Conservation (phyloP, 768 basidiomycete genomes). For the Steccherinum ochraceum region DNA sequence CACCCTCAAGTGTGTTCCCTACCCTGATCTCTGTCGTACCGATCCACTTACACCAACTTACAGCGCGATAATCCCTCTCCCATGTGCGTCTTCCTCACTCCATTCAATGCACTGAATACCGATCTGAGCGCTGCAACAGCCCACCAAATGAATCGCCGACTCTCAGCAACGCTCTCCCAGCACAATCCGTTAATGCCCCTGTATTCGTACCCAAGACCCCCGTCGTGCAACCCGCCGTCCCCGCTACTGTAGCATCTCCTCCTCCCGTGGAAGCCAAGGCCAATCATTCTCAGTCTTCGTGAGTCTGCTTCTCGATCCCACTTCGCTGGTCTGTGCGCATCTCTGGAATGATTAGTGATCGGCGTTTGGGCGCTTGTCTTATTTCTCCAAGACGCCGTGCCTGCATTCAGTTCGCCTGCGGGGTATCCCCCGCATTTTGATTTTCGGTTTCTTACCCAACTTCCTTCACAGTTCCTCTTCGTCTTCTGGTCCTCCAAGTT, state of each 20-base stretch:
- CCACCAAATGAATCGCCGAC: constrained; percentile 38
- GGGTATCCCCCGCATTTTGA: background rate
- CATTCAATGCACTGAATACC: background rate
- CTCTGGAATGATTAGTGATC: too few relatives aligned
- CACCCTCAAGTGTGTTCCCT: constrained; percentile 57
- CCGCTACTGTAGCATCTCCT: constrained; percentile 9
- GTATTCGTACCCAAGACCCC: constrained; percentile 73
- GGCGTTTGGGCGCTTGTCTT: too few relatives aligned
- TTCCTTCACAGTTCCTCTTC: constrained; percentile 9
- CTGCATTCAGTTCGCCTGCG: too few relatives aligned
- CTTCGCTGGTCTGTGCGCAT: too few relatives aligned
- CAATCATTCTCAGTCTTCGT: constrained; percentile 5
- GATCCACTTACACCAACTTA: constrained; percentile 4
- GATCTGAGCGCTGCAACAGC: constrained; percentile 21
- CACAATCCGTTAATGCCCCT: constrained; percentile 76
- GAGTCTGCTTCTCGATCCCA: background rate
- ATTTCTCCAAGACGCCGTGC: too few relatives aligned
- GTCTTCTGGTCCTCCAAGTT: constrained; percentile 15
- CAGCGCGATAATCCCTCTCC: constrained; percentile 18
- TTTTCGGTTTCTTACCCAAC: constrained; percentile 8
- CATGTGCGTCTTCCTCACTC: background rate
- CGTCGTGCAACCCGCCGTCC: constrained; percentile 8
- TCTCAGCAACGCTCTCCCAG: constrained; percentile 33
- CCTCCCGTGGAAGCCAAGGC: constrained; percentile 9
- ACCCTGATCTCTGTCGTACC: background rate